Evolutionary conservation across 208 protist genomes (phyloP), one percentile per base, ranked within the genome.

Genomic region (Trypanosoma platydactyli): DNA sequence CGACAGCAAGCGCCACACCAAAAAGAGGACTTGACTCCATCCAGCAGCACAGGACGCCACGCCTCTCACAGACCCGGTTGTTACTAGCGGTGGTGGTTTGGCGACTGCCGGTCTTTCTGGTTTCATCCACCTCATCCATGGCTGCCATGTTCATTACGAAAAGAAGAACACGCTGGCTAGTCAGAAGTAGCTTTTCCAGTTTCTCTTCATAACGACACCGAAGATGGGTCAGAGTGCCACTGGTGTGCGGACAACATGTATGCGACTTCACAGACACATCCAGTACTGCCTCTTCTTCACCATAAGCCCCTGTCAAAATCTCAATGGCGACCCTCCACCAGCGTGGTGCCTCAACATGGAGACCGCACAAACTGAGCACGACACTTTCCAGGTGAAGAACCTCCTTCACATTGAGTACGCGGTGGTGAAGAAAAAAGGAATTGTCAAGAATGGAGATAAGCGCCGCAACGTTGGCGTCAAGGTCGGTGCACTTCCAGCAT

Each of bases 1-100:
- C 61, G 44, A 77, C 68, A 18, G 66, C 73, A 20, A 75, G 67
- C 13, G 76, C 80, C 15, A 76, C 58, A 22, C 80, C 80, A 53
- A 86, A 82, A 18, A 82, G 61, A 18, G 76, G 80, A 41, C 77
- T 70, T 15, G 42, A 52, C 50, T 56, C 18, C 54, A 86, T 72
- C 44, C 61, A 64, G 22, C 22, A 9, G 9, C 50, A 52, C 33
- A 78, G 29, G 20, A 42, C 24, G 12, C 30, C 13, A 18, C 48
- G 54, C 24, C 63, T 18, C 41, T 64, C 35, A 27, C 35, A 12
- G 30, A n/a, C 38, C 42, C 41, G 50, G 13, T 25, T 12, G 30
- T 1, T 13, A 33, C 20, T 20, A 3, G 3, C 24, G 29, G 27
- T 33, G 5, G 3, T 40, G 29, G 27, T 33, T 30, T 24, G 27